Conservation (phyloP, 352 stramenopile species). For the Phytophthora colocasiae region DNA sequence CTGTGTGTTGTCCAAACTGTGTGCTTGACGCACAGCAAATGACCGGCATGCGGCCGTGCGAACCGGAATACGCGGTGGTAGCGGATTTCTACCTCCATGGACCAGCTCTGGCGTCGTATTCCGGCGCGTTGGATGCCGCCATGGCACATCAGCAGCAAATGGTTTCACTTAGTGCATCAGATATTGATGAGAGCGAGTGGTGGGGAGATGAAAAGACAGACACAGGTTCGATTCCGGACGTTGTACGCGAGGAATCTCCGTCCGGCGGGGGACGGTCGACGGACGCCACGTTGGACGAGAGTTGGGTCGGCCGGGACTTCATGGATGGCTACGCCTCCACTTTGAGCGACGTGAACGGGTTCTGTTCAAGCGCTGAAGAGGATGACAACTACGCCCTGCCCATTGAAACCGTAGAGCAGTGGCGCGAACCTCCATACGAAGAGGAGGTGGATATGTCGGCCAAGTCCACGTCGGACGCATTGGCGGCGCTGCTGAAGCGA, state of each 20-base stretch:
- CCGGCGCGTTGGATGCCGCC: constrained; percentile 16
- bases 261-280: constrained; percentile 4
- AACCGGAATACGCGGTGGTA: constrained; percentile 28
- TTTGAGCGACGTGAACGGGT: constrained; percentile 34
- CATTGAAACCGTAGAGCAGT: constrained; percentile 21
- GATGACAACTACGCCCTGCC: constrained; percentile 27
- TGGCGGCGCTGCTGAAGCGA: constrained; percentile 16
- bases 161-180: constrained; percentile 20
- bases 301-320: constrained; percentile 28
- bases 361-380: constrained; percentile 34
- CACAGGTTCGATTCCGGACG: constrained; percentile 15
- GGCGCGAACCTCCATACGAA: constrained; percentile 18
- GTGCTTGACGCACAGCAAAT: constrained; percentile 43
- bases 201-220: constrained; percentile 26
- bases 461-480: constrained; percentile 21
- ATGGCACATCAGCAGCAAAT: constrained; percentile 14
- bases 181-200: constrained; percentile 32
- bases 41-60: constrained; percentile 25
- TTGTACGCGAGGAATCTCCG: constrained; percentile 11
- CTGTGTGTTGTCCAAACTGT: constrained; percentile 42
- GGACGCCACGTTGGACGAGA: constrained; percentile 30
- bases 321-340: constrained; percentile 30
- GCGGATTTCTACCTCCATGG: constrained; percentile 35
- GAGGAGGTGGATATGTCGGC: constrained; percentile 21
- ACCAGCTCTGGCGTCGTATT: constrained; percentile 26